Evolutionary conservation across 1,139 yeast species (phyloP), one percentile per base, ranked within the genome.

Genomic region (Magnusiomyces magnusii): DNA sequence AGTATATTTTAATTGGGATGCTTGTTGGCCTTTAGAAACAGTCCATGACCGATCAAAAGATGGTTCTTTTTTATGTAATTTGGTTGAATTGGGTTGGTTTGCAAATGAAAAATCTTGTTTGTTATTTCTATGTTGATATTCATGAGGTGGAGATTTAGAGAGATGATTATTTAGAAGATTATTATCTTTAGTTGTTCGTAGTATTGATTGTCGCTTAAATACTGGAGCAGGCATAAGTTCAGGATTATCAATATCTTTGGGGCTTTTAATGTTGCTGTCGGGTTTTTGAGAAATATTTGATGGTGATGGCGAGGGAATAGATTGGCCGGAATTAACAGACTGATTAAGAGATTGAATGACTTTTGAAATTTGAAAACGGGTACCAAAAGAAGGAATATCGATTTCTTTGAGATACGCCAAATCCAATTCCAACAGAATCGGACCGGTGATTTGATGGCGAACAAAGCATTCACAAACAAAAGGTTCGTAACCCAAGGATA

Each of bases 341-440:
- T 67, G 62, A 56, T 63, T 67, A 13, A 92, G 78, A 53, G 83
- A 81, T 71, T 89, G 95, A 67, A 93, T 92, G 70, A 90, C 96
- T 70, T 90, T 90, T 71, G 85, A 85, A 52, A 95, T 82, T 72
- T 92, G 97, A 73, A 91, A 93, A 62, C 99, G 79, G 0, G 97
- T 92, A 25, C 99, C 99, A 76, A 93, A 93, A 2, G 96, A 88
- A 58, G 84, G 80, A 57, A 93, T 93, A 63, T 92, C 99, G 61
- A 93, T 77, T 72, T 93, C 99, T 70, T 93, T 93, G 68, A 93
- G 78, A 68, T 88, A 88, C 1, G 90, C 81, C 65, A 92, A 78
- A 68, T 92, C 97, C 65, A 95, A 78, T 71, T 92, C 96, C 59
- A 93, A 77, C 56, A 93, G 75, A 57, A 93, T 92, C 2, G 83